Base-by-base conservation (phyloP, 148 eudicot species). In the Vaccinium myrtillus region DNA sequence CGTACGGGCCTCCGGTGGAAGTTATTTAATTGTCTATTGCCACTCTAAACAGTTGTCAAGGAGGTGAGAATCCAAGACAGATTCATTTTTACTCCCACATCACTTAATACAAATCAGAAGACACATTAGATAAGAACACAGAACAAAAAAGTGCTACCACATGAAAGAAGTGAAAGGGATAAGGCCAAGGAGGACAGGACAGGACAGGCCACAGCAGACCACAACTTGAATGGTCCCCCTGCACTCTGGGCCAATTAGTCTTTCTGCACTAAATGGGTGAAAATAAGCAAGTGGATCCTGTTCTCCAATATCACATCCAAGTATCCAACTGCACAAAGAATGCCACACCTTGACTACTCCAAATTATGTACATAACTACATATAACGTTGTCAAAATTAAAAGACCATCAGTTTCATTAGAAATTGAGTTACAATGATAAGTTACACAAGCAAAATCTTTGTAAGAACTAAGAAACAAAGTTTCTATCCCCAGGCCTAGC, bases 241-340 rank as follows among this genome's bases (percentile, higher is more conserved):
- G 83, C 83, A 81, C 75, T 65, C 55, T 4, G 19, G 76, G 75
- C 83, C 75, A 65, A 25, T 14, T 23, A 46, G 75, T 48, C 73
- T 69, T 16, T 23, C 23, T 82, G 54, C 77, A 82, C 84, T 51
- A 69, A 69, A 27, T 50, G 77, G 59, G 39, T 50, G 49, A 50
- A 54, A 50, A 48, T 82, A 71, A 23, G 46, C 43, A 27, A 67
- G n/a, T 49, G 67, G 27, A 25, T 67, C 76, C 76, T 58, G 51
- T 67, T 49, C 32, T 81, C 83, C 75, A 48, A 16, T 46, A 27
- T 23, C 83, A 81, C 43, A 14, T 67, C 23, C 1, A 27, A 81
- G n/a, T 27, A 19, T 82, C 14, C 36, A 53, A 19, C 49, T 73
- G 77, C 39, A 2, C n/a, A 73, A 73, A 73, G 23, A 49, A 71